These are phyloP conservation scores for Diplocarpon mali DNA, from an alignment of 2,329 filamentous ascomycete species.

Conservation along the genomic window DNA sequence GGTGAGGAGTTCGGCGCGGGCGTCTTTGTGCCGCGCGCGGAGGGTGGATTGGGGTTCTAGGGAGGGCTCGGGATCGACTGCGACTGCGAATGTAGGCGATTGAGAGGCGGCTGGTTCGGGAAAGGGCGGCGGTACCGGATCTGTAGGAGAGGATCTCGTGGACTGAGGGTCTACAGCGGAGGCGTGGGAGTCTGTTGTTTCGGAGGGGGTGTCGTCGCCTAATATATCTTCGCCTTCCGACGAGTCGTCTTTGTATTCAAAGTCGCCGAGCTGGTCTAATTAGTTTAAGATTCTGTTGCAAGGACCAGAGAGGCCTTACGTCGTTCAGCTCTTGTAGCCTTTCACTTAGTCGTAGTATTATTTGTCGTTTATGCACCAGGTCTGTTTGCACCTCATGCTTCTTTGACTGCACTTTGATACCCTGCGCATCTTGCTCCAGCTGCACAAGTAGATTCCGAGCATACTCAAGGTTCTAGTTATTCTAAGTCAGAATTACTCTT, in stretches of 20 bases:
- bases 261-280: constrained; percentile 13
- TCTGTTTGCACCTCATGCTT: constrained; percentile 52
- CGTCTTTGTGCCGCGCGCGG: constrained; percentile 17
- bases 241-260: constrained; percentile 18
- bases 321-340: constrained; percentile 58
- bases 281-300: background rate
- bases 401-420: constrained; percentile 45
- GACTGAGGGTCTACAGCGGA: constrained; percentile 6
- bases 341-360: constrained; percentile 54
- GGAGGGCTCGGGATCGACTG: constrained; percentile 5
- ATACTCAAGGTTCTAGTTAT: constrained; percentile 55
- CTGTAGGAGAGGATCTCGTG: constrained; percentile 10
- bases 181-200: constrained; percentile 29
- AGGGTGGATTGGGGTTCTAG: constrained; percentile 13
- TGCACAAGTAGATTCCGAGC: constrained; percentile 57
- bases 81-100: constrained; percentile 1
- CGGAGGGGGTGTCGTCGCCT: constrained; percentile 37
- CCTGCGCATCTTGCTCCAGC: constrained; percentile 57
- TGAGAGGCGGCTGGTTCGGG: background rate
- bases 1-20: constrained; percentile 15
- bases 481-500: background rate
- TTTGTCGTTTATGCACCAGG: constrained; percentile 52
- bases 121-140: constrained; percentile 4
- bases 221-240: constrained; percentile 48
- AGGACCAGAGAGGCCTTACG: constrained; percentile 28